phyloP scores from a whole-genome alignment of 2,329 filamentous ascomycete genomes.

The Fusarium devonianum region DNA sequence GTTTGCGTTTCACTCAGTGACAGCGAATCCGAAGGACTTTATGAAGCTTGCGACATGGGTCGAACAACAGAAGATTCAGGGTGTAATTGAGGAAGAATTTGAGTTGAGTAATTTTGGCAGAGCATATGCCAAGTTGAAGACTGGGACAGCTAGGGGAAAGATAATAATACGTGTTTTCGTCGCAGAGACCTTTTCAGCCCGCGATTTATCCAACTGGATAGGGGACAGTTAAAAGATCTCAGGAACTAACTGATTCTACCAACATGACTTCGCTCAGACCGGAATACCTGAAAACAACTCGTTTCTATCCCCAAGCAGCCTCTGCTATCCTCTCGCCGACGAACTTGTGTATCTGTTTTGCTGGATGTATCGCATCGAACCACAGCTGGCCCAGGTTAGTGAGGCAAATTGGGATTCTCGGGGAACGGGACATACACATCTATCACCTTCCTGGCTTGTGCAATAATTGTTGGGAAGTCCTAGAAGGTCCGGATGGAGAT shows the following conservation, averaged over 20 bases:
- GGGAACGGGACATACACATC: background rate
- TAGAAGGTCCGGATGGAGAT: background rate
- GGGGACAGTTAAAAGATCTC: too few relatives aligned
- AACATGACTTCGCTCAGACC: too few relatives aligned
- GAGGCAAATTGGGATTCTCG: too few relatives aligned
- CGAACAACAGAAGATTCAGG: slow-evolving; percentile 7
- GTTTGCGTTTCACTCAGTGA: slow-evolving; percentile 27
- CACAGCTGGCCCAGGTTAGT: slow-evolving; percentile 3
- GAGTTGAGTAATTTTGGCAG: background rate
- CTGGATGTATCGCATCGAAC: slow-evolving; percentile 4
- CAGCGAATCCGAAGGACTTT: slow-evolving; percentile 20
- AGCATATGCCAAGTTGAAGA: slow-evolving; percentile 25
- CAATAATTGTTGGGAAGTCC: background rate
- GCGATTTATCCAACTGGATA: too few relatives aligned
- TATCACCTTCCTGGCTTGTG: background rate
- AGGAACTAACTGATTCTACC: too few relatives aligned
- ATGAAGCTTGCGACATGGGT: slow-evolving; percentile 13
- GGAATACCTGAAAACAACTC: background rate
- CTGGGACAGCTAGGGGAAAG: slow-evolving; percentile 10
- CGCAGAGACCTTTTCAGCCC: too few relatives aligned
- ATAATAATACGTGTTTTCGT: slow-evolving; percentile 11
- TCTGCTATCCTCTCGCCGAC: slow-evolving; percentile 2
- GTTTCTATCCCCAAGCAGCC: background rate
- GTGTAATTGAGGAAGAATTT: slow-evolving; percentile 20
- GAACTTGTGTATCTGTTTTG: background rate